Evolutionary conservation across 768 basidiomycete species (phyloP), one percentile per base, ranked within the genome.

Genomic region (Leucocoprinus birnbaumii): DNA sequence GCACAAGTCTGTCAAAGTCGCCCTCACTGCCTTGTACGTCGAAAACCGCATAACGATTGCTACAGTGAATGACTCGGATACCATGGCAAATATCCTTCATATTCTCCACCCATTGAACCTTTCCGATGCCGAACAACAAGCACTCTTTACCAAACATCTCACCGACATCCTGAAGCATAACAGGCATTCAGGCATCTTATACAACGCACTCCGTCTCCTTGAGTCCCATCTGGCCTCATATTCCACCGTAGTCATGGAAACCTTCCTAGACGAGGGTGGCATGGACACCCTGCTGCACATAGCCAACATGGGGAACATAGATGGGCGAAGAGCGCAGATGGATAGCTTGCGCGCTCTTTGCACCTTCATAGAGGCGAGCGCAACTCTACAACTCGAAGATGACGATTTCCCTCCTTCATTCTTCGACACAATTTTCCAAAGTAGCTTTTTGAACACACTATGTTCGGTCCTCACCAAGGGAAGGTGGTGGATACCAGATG

Each of bases 401-500:
- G 48, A 31, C 41, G n/a, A 51, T 52, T 48, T 55, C 56, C 4
- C 55, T 58, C 2, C 57, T 62, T 27, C 52, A 19, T 57, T 60
- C 40, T 53, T 73, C 22, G 67, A 73, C 34, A 52, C 55, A 9
- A 62, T 75, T 14, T 71, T 74, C 59, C 57, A 64, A 24, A 74
- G 73, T n/a, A 66, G 71, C 50, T 71, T 75, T 55, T 72, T 75
- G 63, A 64, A 70, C 5, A 67, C 67, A 3, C 57, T 74, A n/a
- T 65, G 68, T 38, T 58, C 65, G 9, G 56, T 68, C 2, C 58
- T 75, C 3, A 61, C 59, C 0, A 62, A 64, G 14, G 66, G 69
- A 3, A 63, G 65, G 19, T 75, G 72, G 73, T 74, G 73, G 73
- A 55, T 73, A 0, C 61, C 68, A 5, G 75, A 75, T 49, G 68